These are phyloP conservation scores for Rhizopus delemar DNA, from an alignment of 371 early-diverging fungal species.

Conservation along the genomic window DNA sequence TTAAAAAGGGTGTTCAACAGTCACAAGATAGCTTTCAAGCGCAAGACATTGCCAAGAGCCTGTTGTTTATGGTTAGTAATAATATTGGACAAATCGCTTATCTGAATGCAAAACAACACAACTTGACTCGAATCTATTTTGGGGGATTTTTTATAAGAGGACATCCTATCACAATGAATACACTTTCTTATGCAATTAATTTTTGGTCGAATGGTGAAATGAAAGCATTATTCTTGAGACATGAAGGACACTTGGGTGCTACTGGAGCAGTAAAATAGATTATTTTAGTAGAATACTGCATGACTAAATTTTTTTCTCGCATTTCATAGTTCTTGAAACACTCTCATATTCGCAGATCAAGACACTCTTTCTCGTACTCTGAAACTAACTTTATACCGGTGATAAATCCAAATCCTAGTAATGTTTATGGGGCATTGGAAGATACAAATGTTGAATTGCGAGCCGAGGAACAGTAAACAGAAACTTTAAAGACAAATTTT, in stretches of 20 bases:
- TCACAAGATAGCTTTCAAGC: slow-evolving; percentile 62
- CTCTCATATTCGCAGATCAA: slow-evolving; percentile 34
- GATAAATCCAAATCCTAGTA: slow-evolving; percentile 17
- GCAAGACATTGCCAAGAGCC: slow-evolving; percentile 84
- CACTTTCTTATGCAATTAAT: slow-evolving; percentile 92
- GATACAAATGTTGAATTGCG: slow-evolving; percentile 25
- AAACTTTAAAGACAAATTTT: background rate
- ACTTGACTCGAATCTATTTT: slow-evolving; percentile 90
- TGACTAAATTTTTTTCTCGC: background rate
- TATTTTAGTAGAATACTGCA: background rate
- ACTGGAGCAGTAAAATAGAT: slow-evolving; percentile 75
- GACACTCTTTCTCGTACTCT: slow-evolving; percentile 65
- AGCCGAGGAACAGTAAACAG: slow-evolving; percentile 11
- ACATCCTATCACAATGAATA: slow-evolving; percentile 96
- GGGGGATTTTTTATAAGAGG: slow-evolving; percentile 96
- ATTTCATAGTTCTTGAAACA: slow-evolving; percentile 22
- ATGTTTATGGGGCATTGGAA: slow-evolving; percentile 21
- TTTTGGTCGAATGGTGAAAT: slow-evolving; percentile 97
- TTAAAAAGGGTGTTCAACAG: slow-evolving; percentile 72
- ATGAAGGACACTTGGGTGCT: slow-evolving; percentile 96
- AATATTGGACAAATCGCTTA: slow-evolving; percentile 98
- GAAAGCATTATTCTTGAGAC: slow-evolving; percentile 92
- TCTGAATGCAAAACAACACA: slow-evolving; percentile 91
- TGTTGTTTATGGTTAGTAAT: slow-evolving; percentile 93
- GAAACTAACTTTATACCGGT: slow-evolving; percentile 58